A percentile compares a stretch with the other conserved stretches of the same genome.
These are phyloP conservation scores for Heliosperma pusillum DNA, from an alignment of 148 eudicot species.

Conservation along the genomic window DNA sequence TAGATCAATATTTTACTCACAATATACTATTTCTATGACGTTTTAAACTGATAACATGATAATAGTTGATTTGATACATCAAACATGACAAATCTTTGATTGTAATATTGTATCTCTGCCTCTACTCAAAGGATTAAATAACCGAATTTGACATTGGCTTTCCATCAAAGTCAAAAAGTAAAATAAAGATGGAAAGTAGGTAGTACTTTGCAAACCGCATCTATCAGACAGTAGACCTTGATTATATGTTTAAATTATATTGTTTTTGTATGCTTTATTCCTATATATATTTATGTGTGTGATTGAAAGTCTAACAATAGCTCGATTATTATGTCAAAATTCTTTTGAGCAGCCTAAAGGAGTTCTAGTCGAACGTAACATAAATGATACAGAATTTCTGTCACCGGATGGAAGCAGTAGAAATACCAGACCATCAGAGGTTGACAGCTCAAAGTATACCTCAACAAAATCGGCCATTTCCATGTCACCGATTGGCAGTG, in stretches of 20 bases:
- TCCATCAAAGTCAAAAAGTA: neutral
- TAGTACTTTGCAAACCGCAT: neutral
- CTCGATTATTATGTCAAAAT: slow-evolving; percentile 12
- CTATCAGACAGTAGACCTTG: neutral
- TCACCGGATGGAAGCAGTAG: slow-evolving; percentile 43
- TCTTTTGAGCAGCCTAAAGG: slow-evolving; percentile 43
- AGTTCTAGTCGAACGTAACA: slow-evolving; percentile 51
- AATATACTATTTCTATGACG: too few species aligned
- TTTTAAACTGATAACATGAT: too few species aligned
- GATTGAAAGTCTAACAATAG: neutral
- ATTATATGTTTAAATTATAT: neutral
- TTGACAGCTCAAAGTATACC: slow-evolving; percentile 33
- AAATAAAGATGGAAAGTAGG: neutral
- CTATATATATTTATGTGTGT: neutral
- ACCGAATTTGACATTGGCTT: neutral
- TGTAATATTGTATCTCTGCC: neutral
- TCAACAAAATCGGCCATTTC: slow-evolving; percentile 25
- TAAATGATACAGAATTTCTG: slow-evolving; percentile 35
- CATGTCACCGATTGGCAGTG: slow-evolving; percentile 31
- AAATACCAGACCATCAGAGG: slow-evolving; percentile 33
- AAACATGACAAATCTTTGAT: too few species aligned
- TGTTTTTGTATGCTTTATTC: neutral
- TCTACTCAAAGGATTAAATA: neutral
- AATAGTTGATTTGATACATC: too few species aligned
- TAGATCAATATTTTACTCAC: too few species aligned